These are phyloP conservation scores for Pugionium dolabratum DNA, from an alignment of 345 rosid species.

Conservation along the genomic window DNA sequence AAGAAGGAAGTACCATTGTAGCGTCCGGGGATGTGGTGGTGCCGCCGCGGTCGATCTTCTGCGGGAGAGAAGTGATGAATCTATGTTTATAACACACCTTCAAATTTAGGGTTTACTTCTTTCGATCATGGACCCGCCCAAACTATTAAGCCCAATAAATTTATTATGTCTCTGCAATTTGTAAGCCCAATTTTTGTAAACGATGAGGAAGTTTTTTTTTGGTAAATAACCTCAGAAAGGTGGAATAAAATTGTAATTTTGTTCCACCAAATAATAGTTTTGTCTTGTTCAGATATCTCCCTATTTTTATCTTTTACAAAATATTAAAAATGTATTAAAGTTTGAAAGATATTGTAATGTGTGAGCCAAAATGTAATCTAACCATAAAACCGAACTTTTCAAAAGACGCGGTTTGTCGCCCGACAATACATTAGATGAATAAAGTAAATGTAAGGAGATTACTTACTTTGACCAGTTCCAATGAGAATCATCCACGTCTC, in stretches of 20 bases:
- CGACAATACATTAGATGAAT: conserved; percentile 29
- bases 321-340: no score
- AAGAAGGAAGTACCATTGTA: conserved; percentile 21
- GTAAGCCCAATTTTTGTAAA: no score
- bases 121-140: background rate
- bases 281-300: no score
- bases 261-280: no score
- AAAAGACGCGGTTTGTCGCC: conserved; percentile 58
- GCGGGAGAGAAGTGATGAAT: background rate
- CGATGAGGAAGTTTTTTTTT: no score
- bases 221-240: no score
- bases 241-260: no score
- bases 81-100: conserved; percentile 15
- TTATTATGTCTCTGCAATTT: no score
- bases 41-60: conserved; percentile 28
- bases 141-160: conserved; percentile 13
- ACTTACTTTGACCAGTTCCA: conserved; percentile 21
- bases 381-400: conserved; percentile 40
- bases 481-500: conserved; percentile 31
- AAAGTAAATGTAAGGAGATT: conserved; percentile 18
- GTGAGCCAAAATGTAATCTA: background rate
- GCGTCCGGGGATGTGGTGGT: conserved; percentile 12
- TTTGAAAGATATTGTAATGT: no score
- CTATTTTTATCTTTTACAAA: no score
- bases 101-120: conserved; percentile 14